A percentile compares a stretch with the other conserved stretches of the same genome.
Evolutionary conservation across 805 yeast species (phyloP).

Genomic region (Lachancea lanzarotensis): DNA sequence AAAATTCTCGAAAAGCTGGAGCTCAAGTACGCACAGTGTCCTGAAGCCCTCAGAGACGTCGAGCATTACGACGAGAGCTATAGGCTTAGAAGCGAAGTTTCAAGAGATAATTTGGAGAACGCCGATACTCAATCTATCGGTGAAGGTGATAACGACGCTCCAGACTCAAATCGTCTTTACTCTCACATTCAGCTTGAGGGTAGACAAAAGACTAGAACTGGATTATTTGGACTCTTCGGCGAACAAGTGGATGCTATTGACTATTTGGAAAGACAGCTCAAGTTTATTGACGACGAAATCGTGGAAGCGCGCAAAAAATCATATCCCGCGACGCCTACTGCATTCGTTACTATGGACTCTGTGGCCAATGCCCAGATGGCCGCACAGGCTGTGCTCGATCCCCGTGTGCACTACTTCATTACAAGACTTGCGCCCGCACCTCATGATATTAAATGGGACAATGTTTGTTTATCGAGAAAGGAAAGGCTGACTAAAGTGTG

Average conservation of each 20-base stretch:
- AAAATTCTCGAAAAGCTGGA: constrained; percentile 54
- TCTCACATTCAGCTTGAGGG: constrained; percentile 29
- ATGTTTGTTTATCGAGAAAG: constrained; percentile 69
- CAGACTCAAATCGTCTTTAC: constrained; percentile 20
- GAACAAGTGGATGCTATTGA: constrained; percentile 74
- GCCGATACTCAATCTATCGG: constrained; percentile 1
- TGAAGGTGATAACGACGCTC: not conserved
- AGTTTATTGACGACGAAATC: constrained; percentile 66
- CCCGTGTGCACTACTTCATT: constrained; percentile 74
- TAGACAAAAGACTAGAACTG: constrained; percentile 60
- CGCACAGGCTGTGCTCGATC: constrained; percentile 92
- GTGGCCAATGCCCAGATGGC: constrained; percentile 96
- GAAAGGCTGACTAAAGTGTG: constrained; percentile 57
- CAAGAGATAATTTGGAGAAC: not conserved
- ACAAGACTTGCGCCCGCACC: constrained; percentile 93
- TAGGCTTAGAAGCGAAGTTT: constrained; percentile 12
- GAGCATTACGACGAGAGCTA: constrained; percentile 23
- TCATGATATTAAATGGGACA: constrained; percentile 89
- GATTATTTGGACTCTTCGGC: constrained; percentile 60
- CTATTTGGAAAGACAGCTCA: constrained; percentile 61
- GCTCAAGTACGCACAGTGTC: constrained; percentile 35
- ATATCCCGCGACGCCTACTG: constrained; percentile 80
- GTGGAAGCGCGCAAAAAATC: constrained; percentile 55
- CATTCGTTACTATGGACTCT: constrained; percentile 90
- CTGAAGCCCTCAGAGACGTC: constrained; percentile 20